phyloP scores from a whole-genome alignment of 257 asterid species.

The Fraxinus americana region DNA sequence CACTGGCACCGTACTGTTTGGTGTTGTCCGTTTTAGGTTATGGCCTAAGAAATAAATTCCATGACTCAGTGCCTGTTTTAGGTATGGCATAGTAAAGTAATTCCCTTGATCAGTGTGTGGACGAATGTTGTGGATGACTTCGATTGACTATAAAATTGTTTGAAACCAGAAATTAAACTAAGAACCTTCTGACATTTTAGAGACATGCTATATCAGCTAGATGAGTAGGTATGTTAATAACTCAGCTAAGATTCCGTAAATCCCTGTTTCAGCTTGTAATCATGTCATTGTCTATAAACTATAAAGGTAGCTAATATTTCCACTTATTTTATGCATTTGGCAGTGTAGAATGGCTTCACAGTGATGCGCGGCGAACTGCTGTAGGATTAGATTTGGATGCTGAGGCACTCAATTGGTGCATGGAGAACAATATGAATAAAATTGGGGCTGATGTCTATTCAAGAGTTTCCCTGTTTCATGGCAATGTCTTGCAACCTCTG shows the following conservation, averaged over 20 bases:
- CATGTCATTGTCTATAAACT: neutral
- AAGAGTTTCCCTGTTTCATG: conserved; percentile 76
- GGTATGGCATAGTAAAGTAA: neutral
- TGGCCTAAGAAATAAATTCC: neutral
- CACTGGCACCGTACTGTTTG: conserved; percentile 8
- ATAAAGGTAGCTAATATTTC: neutral
- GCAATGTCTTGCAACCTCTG: conserved; percentile 85
- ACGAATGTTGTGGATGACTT: neutral
- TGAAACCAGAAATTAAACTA: neutral
- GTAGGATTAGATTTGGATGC: conserved; percentile 88
- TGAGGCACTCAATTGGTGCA: conserved; percentile 91
- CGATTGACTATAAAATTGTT: neutral
- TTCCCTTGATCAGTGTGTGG: conserved; percentile 8
- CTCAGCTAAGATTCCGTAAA: neutral
- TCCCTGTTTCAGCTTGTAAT: neutral
- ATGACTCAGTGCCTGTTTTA: neutral
- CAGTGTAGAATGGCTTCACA: conserved; percentile 89
- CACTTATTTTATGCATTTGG: conserved; percentile 28
- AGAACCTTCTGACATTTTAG: neutral
- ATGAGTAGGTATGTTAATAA: neutral
- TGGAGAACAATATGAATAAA: conserved; percentile 74
- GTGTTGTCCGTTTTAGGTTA: conserved; percentile 3
- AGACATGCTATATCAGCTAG: neutral
- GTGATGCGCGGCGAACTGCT: conserved; percentile 90
- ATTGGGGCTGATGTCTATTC: conserved; percentile 67